Base-by-base conservation (phyloP, 331 rosid species). In the Erythrophleum ivorense region DNA sequence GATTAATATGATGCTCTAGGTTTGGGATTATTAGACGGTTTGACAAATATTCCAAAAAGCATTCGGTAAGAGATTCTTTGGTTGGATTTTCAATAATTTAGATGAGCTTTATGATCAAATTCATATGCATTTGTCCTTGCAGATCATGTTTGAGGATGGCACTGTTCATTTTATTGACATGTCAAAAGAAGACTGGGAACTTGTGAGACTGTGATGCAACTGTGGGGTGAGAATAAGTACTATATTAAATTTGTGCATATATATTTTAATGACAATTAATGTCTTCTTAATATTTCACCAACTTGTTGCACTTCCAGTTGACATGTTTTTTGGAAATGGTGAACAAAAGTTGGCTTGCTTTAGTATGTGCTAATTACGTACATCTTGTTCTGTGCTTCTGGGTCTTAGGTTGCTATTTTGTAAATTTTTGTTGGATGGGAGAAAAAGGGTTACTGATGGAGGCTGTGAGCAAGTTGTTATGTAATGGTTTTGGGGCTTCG, bases 91-190 rank as follows among this genome's bases (percentile, higher is more conserved):
- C 59, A 65, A 58, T 46, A 69, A n/a, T 53, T 59, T 71, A 58
- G 59, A 78, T 60, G 36, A 55, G 46, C 67, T 54, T 45, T 64
- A 41, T 76, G 38, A 41, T 36, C 64, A 57, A 34, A 64, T 77
- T 75, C 64, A 72, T 52, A 60, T 60, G 72, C 18, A 38, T 59
- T 62, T 82, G 14, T 78, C 31, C 67, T 83, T 88, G 82, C 93
- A 95, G 98, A 85, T 93, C 88, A 78, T 92, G 97, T 92, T 93
- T 86, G 98, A 93, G 80, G 92, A 88, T 72, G 99, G 97, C n/a
- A 52, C 58, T 72, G 68, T 83, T 75, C 89, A 88, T 84, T 84
- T 84, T 87, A 77, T 74, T 83, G 98, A 95, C 84, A 84, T 93
- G 94, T 86, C 98, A 38, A 90, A 93, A 83, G 92, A 88, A 84